Base-by-base conservation (phyloP, 2,329 filamentous ascomycete species). In the Graphiopsis chlorocephala region DNA sequence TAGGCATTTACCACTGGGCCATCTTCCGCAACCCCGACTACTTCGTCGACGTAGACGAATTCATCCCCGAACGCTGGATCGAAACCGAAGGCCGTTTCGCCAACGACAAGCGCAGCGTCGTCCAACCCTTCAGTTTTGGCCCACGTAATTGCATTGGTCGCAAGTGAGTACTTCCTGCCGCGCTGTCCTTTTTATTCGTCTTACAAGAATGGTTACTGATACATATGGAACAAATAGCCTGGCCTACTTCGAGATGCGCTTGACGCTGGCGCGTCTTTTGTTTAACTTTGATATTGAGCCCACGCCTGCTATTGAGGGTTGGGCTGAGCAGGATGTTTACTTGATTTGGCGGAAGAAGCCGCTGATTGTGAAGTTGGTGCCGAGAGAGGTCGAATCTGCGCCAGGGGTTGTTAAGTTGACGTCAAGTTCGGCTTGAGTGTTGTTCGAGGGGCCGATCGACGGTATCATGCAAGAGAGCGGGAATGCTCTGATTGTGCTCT, bases 21-120 rank as follows among this genome's bases (percentile, higher is more conserved):
- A 67, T 70, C 26, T 70, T 71, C 23, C 70, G 67, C 64, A 72
- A 70, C 42, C 45, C 64, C 4, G 53, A 67, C 62, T 74, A 76
- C 65, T 76, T 74, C 66, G 53, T 56, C 8, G 67, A 75, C 29
- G 68, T 72, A 2, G 65, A 70, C 33, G 17, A 23, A 0, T 76
- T 75, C 63, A 66, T 74, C 0, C 78, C 79, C 0, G 76, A 79
- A 50, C 71, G 80, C 11, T 82, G 78, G 78, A 45, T 20, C 3
- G 38, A 11, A 1, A 45, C n/a, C 3, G n/a, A 45, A 45, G 38
- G 38, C 8, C 38, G 38, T 12, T 45, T 65, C 81, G 23, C 29
- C 72, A 1, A 72, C 74, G 26, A 57, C 65, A 1, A 65, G 61
- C 15, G 57, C 61, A 17, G 31, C 31, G 69, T 66, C 4, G 61